Evolutionary conservation across 305 asterid genomes (phyloP), one percentile per base, ranked within the genome.

Genomic region (Solanum hybrid): DNA sequence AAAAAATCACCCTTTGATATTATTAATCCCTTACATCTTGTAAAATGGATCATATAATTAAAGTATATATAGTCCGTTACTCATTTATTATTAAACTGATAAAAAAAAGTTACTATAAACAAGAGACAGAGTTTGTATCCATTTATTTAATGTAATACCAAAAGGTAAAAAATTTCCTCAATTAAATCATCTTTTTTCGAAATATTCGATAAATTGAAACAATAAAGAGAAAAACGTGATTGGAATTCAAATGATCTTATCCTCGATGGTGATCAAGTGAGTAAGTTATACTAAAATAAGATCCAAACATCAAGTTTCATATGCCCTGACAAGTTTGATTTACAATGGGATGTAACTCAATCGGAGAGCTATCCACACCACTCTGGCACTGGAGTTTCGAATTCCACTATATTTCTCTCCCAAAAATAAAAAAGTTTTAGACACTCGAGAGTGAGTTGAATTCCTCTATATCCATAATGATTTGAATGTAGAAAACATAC

Each of bases 171-270:
- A 17, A 0, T 2, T 56, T 56, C 24, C 69, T 56, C 69, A 56
- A 56, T 56, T 56, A 56, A 0, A 17, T 56, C 0, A 17, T 2
- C 24, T 1, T 20, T 7, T 60, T 51, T 60, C 0, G 0, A 60
- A 60, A 60, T 60, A 20, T 60, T 20, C 26, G 11, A 60, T 60
- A 60, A 60, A 40, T 60, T 60, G 71, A 60, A 51, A 56, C 24
- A 7, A 20, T 56, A 56, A 17, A 60, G 71, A 60, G 11, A 60
- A 60, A 60, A 20, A 32, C 7, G 71, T 7, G 71, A 60, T 0
- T 60, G 71, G 71, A 60, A 60, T 7, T 7, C 71, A 60, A 20
- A 60, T 60, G 71, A 56, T 56, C 69, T 56, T 56, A 0, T 56
- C 24, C 24, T 56, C 69, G 69, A 17, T 56, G 24, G 69, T 1